A percentile compares a stretch with the other conserved stretches of the same genome.
Conservation (phyloP, 768 basidiomycete genomes). For the Neoboletus magnificus region DNA sequence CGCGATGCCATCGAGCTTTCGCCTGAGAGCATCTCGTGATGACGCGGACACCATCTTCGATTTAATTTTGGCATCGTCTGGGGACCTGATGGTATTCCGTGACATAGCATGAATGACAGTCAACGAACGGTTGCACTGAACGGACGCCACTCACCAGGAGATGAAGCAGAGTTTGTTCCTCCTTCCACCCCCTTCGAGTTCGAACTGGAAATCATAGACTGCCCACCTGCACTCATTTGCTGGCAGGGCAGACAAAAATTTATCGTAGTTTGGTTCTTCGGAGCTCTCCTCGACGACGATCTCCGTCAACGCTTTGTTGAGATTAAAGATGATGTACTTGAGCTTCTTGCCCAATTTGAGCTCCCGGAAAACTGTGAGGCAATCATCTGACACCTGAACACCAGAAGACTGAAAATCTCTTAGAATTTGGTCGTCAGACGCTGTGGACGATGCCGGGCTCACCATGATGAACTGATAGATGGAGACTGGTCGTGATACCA, state of each 20-base stretch:
- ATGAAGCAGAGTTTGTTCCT: constrained; percentile 87
- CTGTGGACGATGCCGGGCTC: constrained; percentile 11
- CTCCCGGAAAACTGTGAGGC: constrained; percentile 28
- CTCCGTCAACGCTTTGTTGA: constrained; percentile 58
- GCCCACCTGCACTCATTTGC: constrained; percentile 77
- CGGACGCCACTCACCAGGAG: constrained; percentile 67
- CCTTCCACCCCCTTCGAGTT: constrained; percentile 71
- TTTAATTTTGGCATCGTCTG: constrained; percentile 81
- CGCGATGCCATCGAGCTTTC: constrained; percentile 71
- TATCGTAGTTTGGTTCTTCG: constrained; percentile 52
- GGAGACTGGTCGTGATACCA: constrained; percentile 19
- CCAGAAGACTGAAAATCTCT: constrained; percentile 28
- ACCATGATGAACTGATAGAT: constrained; percentile 32
- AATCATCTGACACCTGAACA: constrained; percentile 51
- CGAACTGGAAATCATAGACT: constrained; percentile 89
- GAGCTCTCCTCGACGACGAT: constrained; percentile 76
- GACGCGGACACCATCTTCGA: constrained; percentile 94
- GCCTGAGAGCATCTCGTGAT: constrained; percentile 79
- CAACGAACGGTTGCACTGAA: not conserved
- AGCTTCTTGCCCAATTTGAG: constrained; percentile 45
- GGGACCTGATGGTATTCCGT: constrained; percentile 57
- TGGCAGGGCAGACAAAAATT: constrained; percentile 72
- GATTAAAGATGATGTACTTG: constrained; percentile 84
- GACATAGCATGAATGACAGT: not conserved
- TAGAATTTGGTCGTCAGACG: not conserved